phyloP scores from a whole-genome alignment of 805 yeast species.

The Ogataea saltuana region DNA sequence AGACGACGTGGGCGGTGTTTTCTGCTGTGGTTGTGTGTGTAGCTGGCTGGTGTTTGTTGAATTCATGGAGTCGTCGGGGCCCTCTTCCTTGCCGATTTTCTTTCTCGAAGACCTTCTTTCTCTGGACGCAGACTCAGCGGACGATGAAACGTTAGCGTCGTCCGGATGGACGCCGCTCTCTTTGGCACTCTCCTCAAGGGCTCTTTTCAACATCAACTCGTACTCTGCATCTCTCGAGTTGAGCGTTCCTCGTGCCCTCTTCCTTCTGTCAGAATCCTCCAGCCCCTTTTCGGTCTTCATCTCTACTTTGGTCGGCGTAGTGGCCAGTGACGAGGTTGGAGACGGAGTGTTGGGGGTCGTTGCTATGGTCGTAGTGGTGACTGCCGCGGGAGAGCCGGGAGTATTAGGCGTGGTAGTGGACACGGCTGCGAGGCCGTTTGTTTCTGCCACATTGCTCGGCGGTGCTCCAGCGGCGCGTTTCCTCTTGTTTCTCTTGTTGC shows the following conservation, averaged over 20 bases:
- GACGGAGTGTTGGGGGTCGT: constrained; percentile 11
- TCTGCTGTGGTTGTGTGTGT: constrained; percentile 11
- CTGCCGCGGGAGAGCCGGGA: constrained; percentile 17
- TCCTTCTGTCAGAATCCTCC: constrained; percentile 27
- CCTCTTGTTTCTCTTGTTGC: constrained; percentile 31
- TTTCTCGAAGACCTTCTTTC: constrained; percentile 29
- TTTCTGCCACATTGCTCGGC: constrained; percentile 3
- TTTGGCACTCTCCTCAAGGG: constrained; percentile 57
- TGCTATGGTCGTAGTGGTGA: constrained; percentile 11
- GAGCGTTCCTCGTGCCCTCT: constrained; percentile 27
- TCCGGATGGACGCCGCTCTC: constrained; percentile 45
- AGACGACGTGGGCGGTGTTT: constrained; percentile 25
- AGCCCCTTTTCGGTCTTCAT: constrained; percentile 12
- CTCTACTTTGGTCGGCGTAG: constrained; percentile 17
- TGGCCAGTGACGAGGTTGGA: constrained; percentile 10
- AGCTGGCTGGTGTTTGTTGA: constrained; percentile 15
- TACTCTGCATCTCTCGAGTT: constrained; percentile 37
- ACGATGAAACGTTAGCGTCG: constrained; percentile 36
- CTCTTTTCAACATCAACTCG: constrained; percentile 41
- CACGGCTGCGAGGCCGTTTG: constrained; percentile 13
- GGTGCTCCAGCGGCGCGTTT: constrained; percentile 12
- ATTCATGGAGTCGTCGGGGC: constrained; percentile 19
- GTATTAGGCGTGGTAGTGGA: constrained; percentile 11
- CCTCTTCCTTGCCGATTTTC: constrained; percentile 24
- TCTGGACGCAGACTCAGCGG: constrained; percentile 30